These are phyloP conservation scores for Albatrellus ellisii DNA, from an alignment of 768 basidiomycete species.

Conservation along the genomic window DNA sequence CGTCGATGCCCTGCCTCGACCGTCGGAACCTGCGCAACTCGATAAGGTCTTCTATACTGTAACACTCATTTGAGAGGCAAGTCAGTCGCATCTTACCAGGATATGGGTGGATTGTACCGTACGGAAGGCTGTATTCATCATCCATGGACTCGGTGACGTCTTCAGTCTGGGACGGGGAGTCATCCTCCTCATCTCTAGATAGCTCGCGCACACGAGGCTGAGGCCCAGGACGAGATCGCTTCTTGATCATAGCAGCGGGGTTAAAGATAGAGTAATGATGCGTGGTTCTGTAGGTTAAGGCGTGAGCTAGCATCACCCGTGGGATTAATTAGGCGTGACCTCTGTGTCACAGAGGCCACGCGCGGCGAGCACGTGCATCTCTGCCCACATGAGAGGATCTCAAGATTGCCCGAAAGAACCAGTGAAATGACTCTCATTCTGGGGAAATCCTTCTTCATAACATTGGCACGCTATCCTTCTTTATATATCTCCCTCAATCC, in stretches of 20 bases:
- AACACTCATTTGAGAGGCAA: slow-evolving; percentile 7
- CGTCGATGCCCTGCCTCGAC: slow-evolving; percentile 73
- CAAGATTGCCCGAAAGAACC: too few species aligned
- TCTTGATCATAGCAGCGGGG: slow-evolving; percentile 47
- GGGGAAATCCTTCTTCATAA: too few species aligned
- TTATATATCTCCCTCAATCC: too few species aligned
- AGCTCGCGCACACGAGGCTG: slow-evolving; percentile 41
- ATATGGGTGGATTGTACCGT: slow-evolving; percentile 16
- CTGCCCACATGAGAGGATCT: too few species aligned
- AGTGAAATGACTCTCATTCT: too few species aligned
- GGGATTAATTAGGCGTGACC: too few species aligned
- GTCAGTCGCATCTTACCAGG: neutral
- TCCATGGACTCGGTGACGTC: slow-evolving; percentile 23
- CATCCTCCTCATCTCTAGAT: slow-evolving; percentile 25
- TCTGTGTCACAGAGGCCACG: too few species aligned
- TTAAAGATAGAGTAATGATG: too few species aligned
- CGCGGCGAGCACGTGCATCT: too few species aligned
- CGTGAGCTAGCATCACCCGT: too few species aligned
- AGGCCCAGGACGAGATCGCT: slow-evolving; percentile 58
- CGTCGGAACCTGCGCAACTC: slow-evolving; percentile 70
- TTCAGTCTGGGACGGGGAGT: slow-evolving; percentile 4
- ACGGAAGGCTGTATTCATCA: slow-evolving; percentile 32
- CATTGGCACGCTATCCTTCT: too few species aligned
- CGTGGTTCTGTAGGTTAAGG: too few species aligned
- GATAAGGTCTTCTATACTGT: slow-evolving; percentile 70